Base-by-base conservation (phyloP, 2,329 filamentous ascomycete genomes). In the Gnomoniopsis smithogilvyi region DNA sequence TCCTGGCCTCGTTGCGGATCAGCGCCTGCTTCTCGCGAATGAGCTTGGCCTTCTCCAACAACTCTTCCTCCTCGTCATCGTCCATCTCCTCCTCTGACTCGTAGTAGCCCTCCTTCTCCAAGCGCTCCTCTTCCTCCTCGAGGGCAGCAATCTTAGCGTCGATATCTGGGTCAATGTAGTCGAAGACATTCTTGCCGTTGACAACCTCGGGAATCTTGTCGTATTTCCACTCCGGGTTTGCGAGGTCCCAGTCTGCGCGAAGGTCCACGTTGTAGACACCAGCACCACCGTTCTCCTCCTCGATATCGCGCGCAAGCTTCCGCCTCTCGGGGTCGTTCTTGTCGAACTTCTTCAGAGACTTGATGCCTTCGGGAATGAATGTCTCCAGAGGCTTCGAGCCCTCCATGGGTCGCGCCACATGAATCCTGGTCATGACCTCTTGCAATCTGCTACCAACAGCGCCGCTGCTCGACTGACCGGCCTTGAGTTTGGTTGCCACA, bases 161-260 rank as follows among this genome's bases (percentile, higher is more conserved):
- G 71, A 99, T 99, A 58, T 99, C 96, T 1, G 94, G 93, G 69
- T 98, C 95, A 70, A 99, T 87, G 74, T 91, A 99, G 76, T 99
- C 95, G 78, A 94, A 95, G 59, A 99, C 91, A 74, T 99, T 99
- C 83, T 94, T 93, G 74, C 95, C 95, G 70, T 98, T 88, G 74
- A 93, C 90, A 51, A 97, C 82, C 76, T 99, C 95, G 34, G 95
- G 95, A 57, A 98, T 90, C 76, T 90, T 92, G 78, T 99, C 96
- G 72, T 96, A 85, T 74, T 96, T 96, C 95, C 95, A 98, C 60
- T 95, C 92, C 46, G 89, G 85, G 72, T 97, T 86, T 64, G 90
- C 91, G 63, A 98, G 86, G 17, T 92, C 76, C 74, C 96, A 99
- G 70, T 95, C 90, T 71, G 91, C 86, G 73, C 91, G 90, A 69